Percentiles rank a stretch among this genome's conserved stretches.
phyloP scores from a whole-genome alignment of 306 rosid genomes.

The Medicago arabica region DNA sequence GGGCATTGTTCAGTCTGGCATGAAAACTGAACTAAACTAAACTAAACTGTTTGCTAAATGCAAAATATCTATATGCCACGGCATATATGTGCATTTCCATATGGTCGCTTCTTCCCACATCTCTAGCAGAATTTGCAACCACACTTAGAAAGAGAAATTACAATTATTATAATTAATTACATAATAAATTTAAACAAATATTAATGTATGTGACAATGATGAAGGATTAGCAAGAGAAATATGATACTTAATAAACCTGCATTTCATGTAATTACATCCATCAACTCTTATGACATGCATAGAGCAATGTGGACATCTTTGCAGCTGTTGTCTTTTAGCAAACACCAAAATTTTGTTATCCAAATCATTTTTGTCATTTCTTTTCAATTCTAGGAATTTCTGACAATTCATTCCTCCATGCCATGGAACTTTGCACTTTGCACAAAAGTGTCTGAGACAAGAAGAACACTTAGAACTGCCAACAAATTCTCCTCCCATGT shows the following conservation, averaged over 20 bases:
- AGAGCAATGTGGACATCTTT: constrained; percentile 1
- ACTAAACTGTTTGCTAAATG: no score
- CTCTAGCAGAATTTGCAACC: constrained; percentile 11
- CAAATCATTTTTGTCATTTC: constrained; percentile 1
- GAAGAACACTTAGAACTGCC: constrained; percentile 27
- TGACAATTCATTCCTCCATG: constrained; percentile 17
- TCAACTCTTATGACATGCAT: not conserved
- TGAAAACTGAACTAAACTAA: no score
- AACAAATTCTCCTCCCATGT: not conserved
- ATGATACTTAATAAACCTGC: not conserved
- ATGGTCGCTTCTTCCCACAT: not conserved
- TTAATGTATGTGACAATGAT: not conserved
- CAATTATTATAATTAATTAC: not conserved
- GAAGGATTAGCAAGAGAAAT: not conserved
- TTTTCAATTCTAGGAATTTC: not conserved
- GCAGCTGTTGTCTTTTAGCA: not conserved
- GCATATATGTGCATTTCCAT: no score
- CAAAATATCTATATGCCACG: no score
- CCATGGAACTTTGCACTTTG: constrained; percentile 35
- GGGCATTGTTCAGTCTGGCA: no score
- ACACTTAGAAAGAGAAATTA: not conserved
- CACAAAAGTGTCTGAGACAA: constrained; percentile 23
- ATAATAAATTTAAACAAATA: not conserved
- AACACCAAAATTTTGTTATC: not conserved
- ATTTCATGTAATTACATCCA: not conserved